Evolutionary conservation across 1,139 yeast species (phyloP), one percentile per base, ranked within the genome.

Genomic region (Blastobotrys petasosporus): DNA sequence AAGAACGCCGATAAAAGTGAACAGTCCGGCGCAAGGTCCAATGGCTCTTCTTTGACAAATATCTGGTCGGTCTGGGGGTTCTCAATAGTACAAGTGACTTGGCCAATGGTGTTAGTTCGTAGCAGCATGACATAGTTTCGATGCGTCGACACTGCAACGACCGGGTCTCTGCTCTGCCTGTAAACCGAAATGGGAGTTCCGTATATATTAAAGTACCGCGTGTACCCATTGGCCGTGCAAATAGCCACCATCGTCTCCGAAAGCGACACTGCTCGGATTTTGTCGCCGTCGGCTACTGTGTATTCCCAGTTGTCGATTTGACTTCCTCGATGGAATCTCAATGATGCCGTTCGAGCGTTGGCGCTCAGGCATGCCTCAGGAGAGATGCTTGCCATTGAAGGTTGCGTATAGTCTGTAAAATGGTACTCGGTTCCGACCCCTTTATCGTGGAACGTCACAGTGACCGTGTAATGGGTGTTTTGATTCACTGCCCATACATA

Each of bases 381-480:
- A 46, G 82, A 82, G 58, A 92, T 70, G 1, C 87, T 77, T 29
- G 95, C 94, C 45, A 86, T 67, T 61, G 87, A 95, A 62, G 73
- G 86, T 13, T 77, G 74, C 47, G 74, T 71, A 41, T 77, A 65
- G 63, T 92, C 98, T 41, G 82, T 82, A 66, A 92, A 90, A 65
- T 87, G 94, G 57, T 86, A 87, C 56, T 87, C 96, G 47, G 82
- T 78, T 61, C 82, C 84, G n/a, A 76, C 62, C 0, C 88, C 79
- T 42, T 85, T 71, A 61, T 92, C 97, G 59, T 87, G 88, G 59
- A 92, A 92, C 11, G 90, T 79, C 1, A 90, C 88, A 0, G 96
- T 87, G 13, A 90, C 73, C 41, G 90, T 80, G 54, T 81, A 78
- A 54, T 82, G 76, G 11, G 63, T 69, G 32, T 69, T 77, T 52